A percentile compares a stretch with the other conserved stretches of the same genome.
phyloP scores from a whole-genome alignment of 2,329 filamentous ascomycete genomes.

The Biscogniauxia marginata region DNA sequence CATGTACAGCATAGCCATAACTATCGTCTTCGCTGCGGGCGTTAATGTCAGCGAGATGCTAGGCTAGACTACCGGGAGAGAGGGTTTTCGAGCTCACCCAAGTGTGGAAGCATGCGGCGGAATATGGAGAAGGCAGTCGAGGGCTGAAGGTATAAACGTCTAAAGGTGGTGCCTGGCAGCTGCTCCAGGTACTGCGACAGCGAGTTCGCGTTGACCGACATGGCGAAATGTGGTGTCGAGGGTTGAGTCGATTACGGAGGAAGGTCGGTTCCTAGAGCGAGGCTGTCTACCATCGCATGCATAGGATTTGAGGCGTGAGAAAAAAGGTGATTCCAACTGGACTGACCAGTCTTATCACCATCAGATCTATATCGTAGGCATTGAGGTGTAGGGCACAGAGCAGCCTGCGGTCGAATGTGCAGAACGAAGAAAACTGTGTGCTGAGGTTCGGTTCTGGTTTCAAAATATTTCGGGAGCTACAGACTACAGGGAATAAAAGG shows the following conservation, averaged over 20 bases:
- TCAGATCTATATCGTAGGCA: background rate
- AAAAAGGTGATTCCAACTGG: background rate
- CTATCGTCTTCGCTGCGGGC: conserved; percentile 78
- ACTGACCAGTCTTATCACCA: background rate
- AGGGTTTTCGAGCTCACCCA: conserved; percentile 58
- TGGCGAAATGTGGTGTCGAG: conserved; percentile 18
- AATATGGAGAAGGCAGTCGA: conserved; percentile 95
- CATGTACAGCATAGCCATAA: conserved; percentile 94
- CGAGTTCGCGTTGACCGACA: conserved; percentile 37
- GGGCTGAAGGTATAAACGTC: conserved; percentile 90
- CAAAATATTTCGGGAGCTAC: background rate
- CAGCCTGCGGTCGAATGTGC: no score
- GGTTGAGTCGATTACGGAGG: conserved; percentile 10
- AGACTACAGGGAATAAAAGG: background rate
- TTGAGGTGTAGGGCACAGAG: background rate
- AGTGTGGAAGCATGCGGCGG: conserved; percentile 89
- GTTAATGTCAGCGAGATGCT: background rate
- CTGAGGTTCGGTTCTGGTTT: background rate
- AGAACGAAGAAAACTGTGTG: background rate
- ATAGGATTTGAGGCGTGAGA: no score
- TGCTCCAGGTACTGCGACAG: conserved; percentile 90
- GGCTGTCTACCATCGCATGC: conserved; percentile 4
- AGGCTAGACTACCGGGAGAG: background rate
- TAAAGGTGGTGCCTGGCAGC: conserved; percentile 85
- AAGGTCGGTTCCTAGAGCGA: conserved; percentile 5